Conservation (phyloP, 495 filamentous ascomycete species). For the Podospora anserina region DNA sequence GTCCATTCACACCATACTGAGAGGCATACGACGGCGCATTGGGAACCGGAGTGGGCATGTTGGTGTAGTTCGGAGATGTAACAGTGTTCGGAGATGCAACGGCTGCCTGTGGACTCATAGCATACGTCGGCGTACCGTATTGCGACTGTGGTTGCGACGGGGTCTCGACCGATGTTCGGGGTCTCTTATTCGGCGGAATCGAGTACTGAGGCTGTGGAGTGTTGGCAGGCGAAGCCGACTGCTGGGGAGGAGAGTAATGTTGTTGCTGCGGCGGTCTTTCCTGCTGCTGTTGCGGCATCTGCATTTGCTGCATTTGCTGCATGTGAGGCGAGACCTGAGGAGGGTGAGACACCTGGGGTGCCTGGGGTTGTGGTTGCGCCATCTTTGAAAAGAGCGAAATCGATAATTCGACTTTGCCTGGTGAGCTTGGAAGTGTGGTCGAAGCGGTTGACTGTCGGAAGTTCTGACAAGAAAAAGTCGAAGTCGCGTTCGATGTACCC, state of each 20-base stretch:
- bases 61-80: slow-evolving; percentile 23
- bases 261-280: slow-evolving; percentile 18
- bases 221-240: slow-evolving; percentile 36
- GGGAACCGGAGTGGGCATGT: slow-evolving; percentile 13
- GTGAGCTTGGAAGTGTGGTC: neutral
- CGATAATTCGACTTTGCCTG: neutral
- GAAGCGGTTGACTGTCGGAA: neutral
- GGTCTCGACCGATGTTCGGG: slow-evolving; percentile 65
- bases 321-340: slow-evolving; percentile 10
- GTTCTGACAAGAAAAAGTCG: neutral
- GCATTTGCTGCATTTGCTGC: slow-evolving; percentile 26
- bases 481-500: neutral
- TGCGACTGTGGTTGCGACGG: slow-evolving; percentile 33
- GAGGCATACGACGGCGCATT: slow-evolving; percentile 14
- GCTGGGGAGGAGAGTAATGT: slow-evolving; percentile 38
- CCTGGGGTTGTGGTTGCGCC: slow-evolving; percentile 63
- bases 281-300: slow-evolving; percentile 45
- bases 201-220: slow-evolving; percentile 26
- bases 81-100: slow-evolving; percentile 13
- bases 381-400: slow-evolving; percentile 38
- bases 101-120: slow-evolving; percentile 18
- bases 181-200: slow-evolving; percentile 62
- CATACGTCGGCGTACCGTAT: slow-evolving; percentile 20
- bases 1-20: slow-evolving; percentile 27
- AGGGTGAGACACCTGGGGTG: slow-evolving; percentile 51